Evolutionary conservation across 2,329 filamentous ascomycete genomes (phyloP).

Genomic region (Bipolaris sorokiniana): DNA sequence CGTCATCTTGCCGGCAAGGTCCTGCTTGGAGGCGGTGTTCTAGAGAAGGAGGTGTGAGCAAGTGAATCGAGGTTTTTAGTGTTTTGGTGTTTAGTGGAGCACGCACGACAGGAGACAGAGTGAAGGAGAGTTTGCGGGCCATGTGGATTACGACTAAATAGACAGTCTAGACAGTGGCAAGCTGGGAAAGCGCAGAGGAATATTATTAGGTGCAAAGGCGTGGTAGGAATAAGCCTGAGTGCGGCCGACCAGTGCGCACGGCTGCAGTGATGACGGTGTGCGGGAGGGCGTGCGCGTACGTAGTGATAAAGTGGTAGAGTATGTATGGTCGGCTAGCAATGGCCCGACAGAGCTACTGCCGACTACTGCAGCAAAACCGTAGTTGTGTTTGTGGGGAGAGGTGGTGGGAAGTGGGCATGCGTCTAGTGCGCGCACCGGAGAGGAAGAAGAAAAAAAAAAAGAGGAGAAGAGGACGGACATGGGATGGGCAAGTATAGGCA

Average conservation of each 20-base stretch:
- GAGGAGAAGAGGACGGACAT: background rate
- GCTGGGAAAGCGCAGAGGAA: background rate
- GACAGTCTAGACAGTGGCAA: background rate
- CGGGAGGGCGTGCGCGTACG: background rate
- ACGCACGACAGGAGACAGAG: slow-evolving; percentile 51
- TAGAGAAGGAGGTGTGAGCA: slow-evolving; percentile 19
- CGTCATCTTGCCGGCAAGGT: slow-evolving; percentile 38
- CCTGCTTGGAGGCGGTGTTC: slow-evolving; percentile 45
- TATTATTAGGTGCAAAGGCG: background rate
- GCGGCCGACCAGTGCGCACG: background rate
- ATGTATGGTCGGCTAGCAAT: slow-evolving; percentile 16
- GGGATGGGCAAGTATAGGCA: slow-evolving; percentile 5
- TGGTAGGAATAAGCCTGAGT: background rate
- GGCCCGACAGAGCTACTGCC: slow-evolving; percentile 8
- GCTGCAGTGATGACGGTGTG: slow-evolving; percentile 4
- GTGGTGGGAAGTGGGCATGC: too few relatives aligned
- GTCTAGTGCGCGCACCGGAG: background rate
- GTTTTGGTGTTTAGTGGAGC: background rate
- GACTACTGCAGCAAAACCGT: slow-evolving; percentile 5
- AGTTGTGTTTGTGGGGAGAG: too few relatives aligned
- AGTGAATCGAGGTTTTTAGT: background rate
- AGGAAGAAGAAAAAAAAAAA: background rate
- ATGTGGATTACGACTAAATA: slow-evolving; percentile 27
- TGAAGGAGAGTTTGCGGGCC: slow-evolving; percentile 55
- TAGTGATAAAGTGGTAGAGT: background rate